These are phyloP conservation scores for Ganoderma sinense DNA, from an alignment of 1,284 basidiomycete species.

Conservation along the genomic window DNA sequence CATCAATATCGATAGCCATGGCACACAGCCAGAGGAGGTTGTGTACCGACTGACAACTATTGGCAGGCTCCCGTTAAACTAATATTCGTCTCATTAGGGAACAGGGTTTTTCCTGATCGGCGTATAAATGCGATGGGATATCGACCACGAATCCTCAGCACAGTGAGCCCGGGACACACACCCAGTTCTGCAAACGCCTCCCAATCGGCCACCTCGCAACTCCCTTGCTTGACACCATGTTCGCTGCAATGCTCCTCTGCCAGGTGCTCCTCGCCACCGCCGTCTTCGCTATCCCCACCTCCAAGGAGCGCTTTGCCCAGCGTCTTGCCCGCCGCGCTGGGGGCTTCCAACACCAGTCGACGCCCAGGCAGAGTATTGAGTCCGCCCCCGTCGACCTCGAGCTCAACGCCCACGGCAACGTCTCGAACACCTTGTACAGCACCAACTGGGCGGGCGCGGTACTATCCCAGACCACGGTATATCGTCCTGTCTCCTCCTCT, in stretches of 20 bases:
- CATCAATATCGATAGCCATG: too few species aligned
- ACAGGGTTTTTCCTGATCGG: too few species aligned
- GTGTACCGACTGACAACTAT: background rate
- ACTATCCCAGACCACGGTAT: conserved; percentile 26
- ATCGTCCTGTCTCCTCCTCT: background rate
- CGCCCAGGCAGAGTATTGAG: conserved; percentile 17
- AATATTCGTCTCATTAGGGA: background rate
- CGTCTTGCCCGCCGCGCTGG: conserved; percentile 28
- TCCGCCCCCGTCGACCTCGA: background rate
- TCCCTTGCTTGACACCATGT: conserved; percentile 22
- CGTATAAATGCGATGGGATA: background rate
- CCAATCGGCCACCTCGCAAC: conserved; percentile 29
- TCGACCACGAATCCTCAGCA: background rate
- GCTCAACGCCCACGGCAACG: conserved; percentile 18
- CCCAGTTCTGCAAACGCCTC: conserved; percentile 22
- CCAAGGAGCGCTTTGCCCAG: conserved; percentile 26
- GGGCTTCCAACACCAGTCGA: conserved; percentile 25
- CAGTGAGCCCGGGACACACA: conserved; percentile 23
- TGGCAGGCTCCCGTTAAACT: background rate
- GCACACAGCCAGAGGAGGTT: too few species aligned
- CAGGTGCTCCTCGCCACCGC: conserved; percentile 33
- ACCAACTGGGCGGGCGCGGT: conserved; percentile 40
- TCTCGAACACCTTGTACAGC: conserved; percentile 32
- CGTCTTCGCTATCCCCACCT: conserved; percentile 30
- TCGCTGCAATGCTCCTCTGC: conserved; percentile 28